These are phyloP conservation scores for Delitschia confertaspora DNA, from an alignment of 495 filamentous ascomycete genomes.

Conservation along the genomic window DNA sequence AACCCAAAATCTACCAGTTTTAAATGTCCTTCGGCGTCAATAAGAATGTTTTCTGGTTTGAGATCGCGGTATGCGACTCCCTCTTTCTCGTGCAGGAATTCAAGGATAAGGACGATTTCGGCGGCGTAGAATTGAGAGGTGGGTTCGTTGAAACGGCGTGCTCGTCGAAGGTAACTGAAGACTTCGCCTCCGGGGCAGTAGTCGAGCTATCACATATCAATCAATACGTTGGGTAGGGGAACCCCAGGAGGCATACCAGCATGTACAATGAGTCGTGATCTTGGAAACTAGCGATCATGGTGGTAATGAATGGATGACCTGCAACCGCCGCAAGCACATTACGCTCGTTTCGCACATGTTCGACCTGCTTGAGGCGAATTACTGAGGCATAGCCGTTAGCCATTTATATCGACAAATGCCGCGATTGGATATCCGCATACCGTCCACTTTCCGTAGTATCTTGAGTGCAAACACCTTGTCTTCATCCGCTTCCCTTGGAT, in stretches of 20 bases:
- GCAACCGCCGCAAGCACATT: slow-evolving; percentile 77
- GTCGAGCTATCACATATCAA: slow-evolving; percentile 50
- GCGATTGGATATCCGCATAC: slow-evolving; percentile 34
- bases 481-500: slow-evolving; percentile 27
- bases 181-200: slow-evolving; percentile 93
- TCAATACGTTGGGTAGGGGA: neutral
- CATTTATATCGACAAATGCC: slow-evolving; percentile 1
- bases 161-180: slow-evolving; percentile 83
- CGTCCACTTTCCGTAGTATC: slow-evolving; percentile 81
- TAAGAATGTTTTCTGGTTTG: slow-evolving; percentile 91
- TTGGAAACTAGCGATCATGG: slow-evolving; percentile 80
- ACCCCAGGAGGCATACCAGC: slow-evolving; percentile 49
- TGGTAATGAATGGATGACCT: slow-evolving; percentile 92
- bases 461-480: slow-evolving; percentile 86
- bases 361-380: slow-evolving; percentile 92
- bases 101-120: slow-evolving; percentile 86
- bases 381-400: slow-evolving; percentile 44
- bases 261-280: slow-evolving; percentile 86
- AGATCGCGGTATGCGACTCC: slow-evolving; percentile 91
- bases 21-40: slow-evolving; percentile 87
- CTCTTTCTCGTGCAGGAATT: slow-evolving; percentile 80
- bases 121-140: slow-evolving; percentile 90
- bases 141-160: slow-evolving; percentile 74
- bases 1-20: slow-evolving; percentile 99
- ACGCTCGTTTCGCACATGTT: slow-evolving; percentile 93